These are phyloP conservation scores for Aspergillus ostianus DNA, from an alignment of 495 filamentous ascomycete genomes.

Conservation along the genomic window DNA sequence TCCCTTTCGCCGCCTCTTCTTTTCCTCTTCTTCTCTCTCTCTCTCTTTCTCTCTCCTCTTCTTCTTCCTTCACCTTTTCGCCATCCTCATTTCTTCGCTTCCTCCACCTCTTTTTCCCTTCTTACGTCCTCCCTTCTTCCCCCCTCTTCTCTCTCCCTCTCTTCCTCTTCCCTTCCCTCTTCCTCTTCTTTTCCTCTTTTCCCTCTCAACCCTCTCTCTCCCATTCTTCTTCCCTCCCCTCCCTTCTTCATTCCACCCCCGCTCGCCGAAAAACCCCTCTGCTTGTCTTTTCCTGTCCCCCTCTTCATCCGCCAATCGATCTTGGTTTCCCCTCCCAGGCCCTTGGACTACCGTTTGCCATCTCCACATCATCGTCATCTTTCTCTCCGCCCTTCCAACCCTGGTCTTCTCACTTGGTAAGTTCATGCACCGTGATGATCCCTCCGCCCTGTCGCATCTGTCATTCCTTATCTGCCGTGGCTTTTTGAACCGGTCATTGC, in stretches of 20 bases:
- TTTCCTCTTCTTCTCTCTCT: conserved; percentile 26
- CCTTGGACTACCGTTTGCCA: not conserved
- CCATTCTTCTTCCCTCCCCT: conserved; percentile 22
- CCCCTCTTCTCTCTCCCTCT: conserved; percentile 21
- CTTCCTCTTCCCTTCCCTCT: conserved; percentile 22
- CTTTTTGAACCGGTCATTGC: not conserved
- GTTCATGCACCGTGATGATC: not conserved
- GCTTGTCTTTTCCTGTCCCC: conserved; percentile 9
- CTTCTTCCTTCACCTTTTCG: conserved; percentile 24
- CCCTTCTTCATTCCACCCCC: conserved; percentile 27
- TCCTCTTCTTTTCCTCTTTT: conserved; percentile 11
- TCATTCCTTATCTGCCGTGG: not conserved
- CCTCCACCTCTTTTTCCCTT: conserved; percentile 17
- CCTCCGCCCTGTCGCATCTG: not conserved
- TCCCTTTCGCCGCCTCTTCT: conserved; percentile 14
- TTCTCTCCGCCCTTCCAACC: not conserved
- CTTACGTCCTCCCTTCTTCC: conserved; percentile 12
- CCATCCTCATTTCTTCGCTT: conserved; percentile 20
- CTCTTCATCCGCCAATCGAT: conserved; percentile 4
- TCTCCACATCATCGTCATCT: not conserved
- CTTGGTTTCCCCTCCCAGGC: not conserved
- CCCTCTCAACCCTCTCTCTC: conserved; percentile 18
- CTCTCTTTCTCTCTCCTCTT: conserved; percentile 25
- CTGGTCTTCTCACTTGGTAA: not conserved
- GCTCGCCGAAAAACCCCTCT: conserved; percentile 23